Evolutionary conservation across 768 basidiomycete genomes (phyloP).

Genomic region (Podaxis rugospora): DNA sequence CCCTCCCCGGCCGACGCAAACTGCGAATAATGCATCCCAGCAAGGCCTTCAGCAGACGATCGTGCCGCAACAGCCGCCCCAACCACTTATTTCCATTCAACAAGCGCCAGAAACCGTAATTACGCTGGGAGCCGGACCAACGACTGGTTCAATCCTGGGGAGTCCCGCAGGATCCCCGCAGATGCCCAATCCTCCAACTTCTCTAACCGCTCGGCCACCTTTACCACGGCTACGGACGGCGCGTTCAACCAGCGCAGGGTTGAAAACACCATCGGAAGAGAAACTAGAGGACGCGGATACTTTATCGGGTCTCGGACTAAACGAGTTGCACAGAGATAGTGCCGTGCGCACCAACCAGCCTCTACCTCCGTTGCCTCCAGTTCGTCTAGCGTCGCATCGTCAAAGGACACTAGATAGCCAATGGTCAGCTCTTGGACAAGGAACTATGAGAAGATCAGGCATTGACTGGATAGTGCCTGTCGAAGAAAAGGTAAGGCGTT

Average conservation of each 20-base stretch:
- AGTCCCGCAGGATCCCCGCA: background rate
- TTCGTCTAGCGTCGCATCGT: constrained; percentile 6
- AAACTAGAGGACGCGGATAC: constrained; percentile 11
- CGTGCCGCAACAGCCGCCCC: background rate
- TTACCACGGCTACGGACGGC: background rate
- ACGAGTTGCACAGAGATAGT: constrained; percentile 8
- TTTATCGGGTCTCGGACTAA: background rate
- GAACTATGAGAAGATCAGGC: constrained; percentile 21
- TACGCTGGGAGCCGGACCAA: background rate
- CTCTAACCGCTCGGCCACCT: background rate
- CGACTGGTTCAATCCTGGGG: background rate
- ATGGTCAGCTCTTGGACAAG: constrained; percentile 6
- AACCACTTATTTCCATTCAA: background rate
- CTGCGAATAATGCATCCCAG: background rate
- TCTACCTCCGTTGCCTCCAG: constrained; percentile 10
- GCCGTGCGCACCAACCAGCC: constrained; percentile 7
- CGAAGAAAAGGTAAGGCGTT: constrained; percentile 22
- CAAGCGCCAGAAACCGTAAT: background rate
- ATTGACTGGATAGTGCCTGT: constrained; percentile 38
- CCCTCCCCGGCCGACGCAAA: background rate
- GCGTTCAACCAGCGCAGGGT: background rate
- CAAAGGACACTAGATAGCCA: constrained; percentile 16
- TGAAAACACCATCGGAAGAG: background rate
- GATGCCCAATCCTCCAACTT: background rate
- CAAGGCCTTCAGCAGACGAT: background rate